Evolutionary conservation across 148 eudicot species (phyloP), one percentile per base, ranked within the genome.

Genomic region (Spergularia marina): DNA sequence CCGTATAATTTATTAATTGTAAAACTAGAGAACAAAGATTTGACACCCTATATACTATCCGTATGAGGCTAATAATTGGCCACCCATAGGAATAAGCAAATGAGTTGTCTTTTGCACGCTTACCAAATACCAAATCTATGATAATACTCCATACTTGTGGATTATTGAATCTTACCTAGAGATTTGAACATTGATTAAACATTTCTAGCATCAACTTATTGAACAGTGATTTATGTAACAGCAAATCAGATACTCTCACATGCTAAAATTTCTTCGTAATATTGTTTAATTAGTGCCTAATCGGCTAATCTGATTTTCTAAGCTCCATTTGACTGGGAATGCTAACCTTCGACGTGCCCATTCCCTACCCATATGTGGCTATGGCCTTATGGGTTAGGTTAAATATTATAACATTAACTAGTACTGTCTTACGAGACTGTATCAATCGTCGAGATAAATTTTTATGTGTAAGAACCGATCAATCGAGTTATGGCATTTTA

Each of bases 311-410:
- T 47, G 64, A 66, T 40, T 73, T 17, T 57, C 41, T 40, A 54
- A 34, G 7, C 41, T 68, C 18, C 7, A 9, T 53, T 78, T 78
- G 65, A 65, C 67, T 74, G 55, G 76, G 5, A 72, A 70, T 40
- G 64, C 20, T 7, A 49, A 44, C 47, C 9, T 34, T 61, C 30
- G 23, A 74, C 78, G 78, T 74, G 78, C 65, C 64, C 30, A 20
- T 53, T 57, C 41, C 41, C 12, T 60, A 53, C 16, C 74, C 70
- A 30, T 59, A 62, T 12, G 6, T 41, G 5, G 15, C 4, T 30
- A 30, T 30, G 36, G 36, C 36, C 36, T 30, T 30, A 30, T 30
- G 36, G 36, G 36, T 3, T 30, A 30, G 36, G 36, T 30, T 30
- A 30, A 30, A 30, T 30, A 30, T 30, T 30, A 2, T 30, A 30